A percentile compares a stretch with the other conserved stretches of the same genome.
Evolutionary conservation across 108 stramenopile species (phyloP).

Genomic region (Fistulifera pelliculosa): DNA sequence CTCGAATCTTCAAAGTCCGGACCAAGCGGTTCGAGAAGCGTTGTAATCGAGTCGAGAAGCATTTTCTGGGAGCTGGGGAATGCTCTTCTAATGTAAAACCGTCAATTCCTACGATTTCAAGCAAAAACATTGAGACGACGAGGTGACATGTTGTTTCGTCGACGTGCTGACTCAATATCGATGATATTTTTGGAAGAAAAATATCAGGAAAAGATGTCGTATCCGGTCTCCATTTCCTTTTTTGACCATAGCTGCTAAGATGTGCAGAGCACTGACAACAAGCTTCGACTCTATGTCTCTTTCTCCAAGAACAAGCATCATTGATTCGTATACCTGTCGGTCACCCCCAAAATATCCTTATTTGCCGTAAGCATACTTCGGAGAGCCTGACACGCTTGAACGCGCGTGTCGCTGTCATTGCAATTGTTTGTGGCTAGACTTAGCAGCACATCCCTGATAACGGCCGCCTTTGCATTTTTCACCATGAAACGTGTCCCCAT

Average conservation of each 20-base stretch:
- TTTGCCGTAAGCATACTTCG: not conserved
- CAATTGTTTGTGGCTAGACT: not conserved
- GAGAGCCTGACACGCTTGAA: not conserved
- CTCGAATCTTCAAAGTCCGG: slow-evolving; percentile 1
- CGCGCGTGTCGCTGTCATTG: slow-evolving; percentile 1
- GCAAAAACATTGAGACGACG: not conserved
- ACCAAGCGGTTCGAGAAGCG: not conserved
- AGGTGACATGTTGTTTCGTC: not conserved
- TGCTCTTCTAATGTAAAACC: not conserved
- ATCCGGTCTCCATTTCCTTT: not conserved
- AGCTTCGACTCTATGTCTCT: not conserved
- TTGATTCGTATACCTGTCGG: not conserved
- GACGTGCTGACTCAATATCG: not conserved
- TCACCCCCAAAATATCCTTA: not conserved
- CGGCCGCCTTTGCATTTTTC: not conserved
- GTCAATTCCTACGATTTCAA: not conserved
- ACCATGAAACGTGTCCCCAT: slow-evolving; percentile 1
- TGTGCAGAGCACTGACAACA: not conserved
- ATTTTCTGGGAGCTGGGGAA: not conserved
- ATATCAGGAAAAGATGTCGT: not conserved
- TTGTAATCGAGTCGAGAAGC: not conserved
- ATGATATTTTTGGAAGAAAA: not conserved
- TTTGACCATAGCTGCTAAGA: not conserved
- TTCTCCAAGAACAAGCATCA: not conserved
- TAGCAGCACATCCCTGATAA: not conserved